Conservation (phyloP, 257 asterid genomes). For the Lavandula angustifolia region DNA sequence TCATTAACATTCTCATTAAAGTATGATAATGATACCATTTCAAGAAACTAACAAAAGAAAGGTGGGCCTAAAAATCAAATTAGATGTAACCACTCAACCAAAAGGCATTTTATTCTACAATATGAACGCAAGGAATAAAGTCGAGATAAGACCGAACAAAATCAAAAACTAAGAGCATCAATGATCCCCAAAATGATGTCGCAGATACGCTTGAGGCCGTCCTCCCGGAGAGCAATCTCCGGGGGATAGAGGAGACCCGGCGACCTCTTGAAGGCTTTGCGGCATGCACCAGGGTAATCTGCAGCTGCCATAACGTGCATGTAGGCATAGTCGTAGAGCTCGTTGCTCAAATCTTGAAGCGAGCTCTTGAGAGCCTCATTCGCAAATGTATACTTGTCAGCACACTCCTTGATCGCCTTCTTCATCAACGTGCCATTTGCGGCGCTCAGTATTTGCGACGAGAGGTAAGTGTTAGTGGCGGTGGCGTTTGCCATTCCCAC, state of each 20-base stretch:
- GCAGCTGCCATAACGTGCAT: slow-evolving; percentile 85
- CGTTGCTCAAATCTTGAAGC: slow-evolving; percentile 50
- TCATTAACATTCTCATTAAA: background rate
- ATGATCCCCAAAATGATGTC: slow-evolving; percentile 75
- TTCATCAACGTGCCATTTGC: slow-evolving; percentile 44
- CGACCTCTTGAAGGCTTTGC: slow-evolving; percentile 49
- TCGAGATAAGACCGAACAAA: background rate
- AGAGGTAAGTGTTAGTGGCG: slow-evolving; percentile 60
- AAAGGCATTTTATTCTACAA: background rate
- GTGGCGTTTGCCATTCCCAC: slow-evolving; percentile 68
- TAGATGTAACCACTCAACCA: background rate
- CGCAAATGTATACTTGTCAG: slow-evolving; percentile 62
- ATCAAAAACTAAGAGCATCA: slow-evolving; percentile 45
- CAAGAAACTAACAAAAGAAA: background rate
- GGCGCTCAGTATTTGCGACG: slow-evolving; percentile 35
- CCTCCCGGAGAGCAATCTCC: slow-evolving; percentile 59
- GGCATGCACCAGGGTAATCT: slow-evolving; percentile 80
- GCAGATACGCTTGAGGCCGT: slow-evolving; percentile 74
- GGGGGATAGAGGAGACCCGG: slow-evolving; percentile 56
- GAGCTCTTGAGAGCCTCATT: slow-evolving; percentile 58
- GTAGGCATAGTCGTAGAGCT: slow-evolving; percentile 79
- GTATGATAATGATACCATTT: background rate
- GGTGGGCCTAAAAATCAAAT: background rate
- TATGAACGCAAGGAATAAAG: background rate
- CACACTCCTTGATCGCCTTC: slow-evolving; percentile 62